Conservation (phyloP, 495 filamentous ascomycete species). For the Aspergillus mulundensis region DNA sequence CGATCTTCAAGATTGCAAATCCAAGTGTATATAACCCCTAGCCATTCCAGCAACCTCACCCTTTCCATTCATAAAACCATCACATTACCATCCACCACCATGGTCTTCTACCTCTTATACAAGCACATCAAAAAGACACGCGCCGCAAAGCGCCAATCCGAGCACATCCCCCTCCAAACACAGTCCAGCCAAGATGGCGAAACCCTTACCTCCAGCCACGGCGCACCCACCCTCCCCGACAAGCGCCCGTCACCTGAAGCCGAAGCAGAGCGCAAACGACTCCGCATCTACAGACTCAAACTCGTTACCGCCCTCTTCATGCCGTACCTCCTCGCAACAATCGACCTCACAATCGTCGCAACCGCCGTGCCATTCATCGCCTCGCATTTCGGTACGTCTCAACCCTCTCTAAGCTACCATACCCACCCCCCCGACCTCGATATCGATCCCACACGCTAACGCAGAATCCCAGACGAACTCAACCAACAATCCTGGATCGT, state of each 20-base stretch:
- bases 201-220: not conserved
- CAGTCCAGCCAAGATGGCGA: not conserved
- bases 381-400: constrained; percentile 46
- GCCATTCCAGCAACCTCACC: too few relatives aligned
- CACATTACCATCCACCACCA: not conserved
- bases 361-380: constrained; percentile 58
- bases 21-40: too few relatives aligned
- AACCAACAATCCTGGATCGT: constrained; percentile 61
- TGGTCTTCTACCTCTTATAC: not conserved
- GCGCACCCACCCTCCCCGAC: not conserved
- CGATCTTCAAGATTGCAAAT: too few relatives aligned
- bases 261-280: constrained; percentile 7
- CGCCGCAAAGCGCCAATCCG: not conserved
- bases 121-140: not conserved
- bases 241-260: not conserved
- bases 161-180: not conserved
- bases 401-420: too few relatives aligned
- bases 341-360: constrained; percentile 59
- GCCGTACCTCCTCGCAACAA: constrained; percentile 47
- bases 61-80: not conserved
- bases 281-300: constrained; percentile 46
- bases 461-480: constrained; percentile 49
- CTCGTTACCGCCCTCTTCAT: constrained; percentile 49
- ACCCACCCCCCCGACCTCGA: too few relatives aligned
- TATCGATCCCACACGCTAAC: too few relatives aligned